Evolutionary conservation across 2,329 filamentous ascomycete species (phyloP).

Genomic region (Trichoderma semiorbis): DNA sequence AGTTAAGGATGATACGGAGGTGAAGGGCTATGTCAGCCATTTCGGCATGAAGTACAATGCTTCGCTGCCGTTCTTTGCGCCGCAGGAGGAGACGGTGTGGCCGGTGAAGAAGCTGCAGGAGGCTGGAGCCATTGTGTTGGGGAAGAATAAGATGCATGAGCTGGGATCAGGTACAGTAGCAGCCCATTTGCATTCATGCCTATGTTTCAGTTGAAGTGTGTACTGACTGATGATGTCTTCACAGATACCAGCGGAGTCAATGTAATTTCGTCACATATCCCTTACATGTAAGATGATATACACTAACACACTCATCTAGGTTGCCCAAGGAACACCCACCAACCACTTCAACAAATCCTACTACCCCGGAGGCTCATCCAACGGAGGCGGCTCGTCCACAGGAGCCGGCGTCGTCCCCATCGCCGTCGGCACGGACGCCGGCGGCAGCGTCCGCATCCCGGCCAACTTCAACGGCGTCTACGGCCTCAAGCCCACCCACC

Average conservation of each 20-base stretch:
- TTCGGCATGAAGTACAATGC: slow-evolving; percentile 61
- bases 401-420: slow-evolving; percentile 71
- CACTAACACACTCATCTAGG: slow-evolving; percentile 31
- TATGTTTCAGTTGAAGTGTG: not conserved
- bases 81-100: slow-evolving; percentile 59
- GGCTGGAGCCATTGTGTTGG: slow-evolving; percentile 70
- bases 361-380: slow-evolving; percentile 79
- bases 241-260: slow-evolving; percentile 81
- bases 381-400: slow-evolving; percentile 69
- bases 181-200: not conserved
- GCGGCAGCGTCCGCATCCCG: slow-evolving; percentile 73
- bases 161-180: slow-evolving; percentile 58
- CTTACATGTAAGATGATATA: not conserved
- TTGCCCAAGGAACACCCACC: slow-evolving; percentile 66
- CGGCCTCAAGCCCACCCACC: slow-evolving; percentile 75
- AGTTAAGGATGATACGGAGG: slow-evolving; percentile 76
- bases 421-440: slow-evolving; percentile 70
- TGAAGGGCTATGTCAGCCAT: slow-evolving; percentile 67
- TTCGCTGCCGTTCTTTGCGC: slow-evolving; percentile 47
- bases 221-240: not conserved
- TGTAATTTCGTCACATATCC: slow-evolving; percentile 27
- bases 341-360: slow-evolving; percentile 76
- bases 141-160: slow-evolving; percentile 78
- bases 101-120: slow-evolving; percentile 68
- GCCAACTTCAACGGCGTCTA: slow-evolving; percentile 74